Evolutionary conservation across 257 asterid genomes (phyloP).

Genomic region (Linaria vulgaris): DNA sequence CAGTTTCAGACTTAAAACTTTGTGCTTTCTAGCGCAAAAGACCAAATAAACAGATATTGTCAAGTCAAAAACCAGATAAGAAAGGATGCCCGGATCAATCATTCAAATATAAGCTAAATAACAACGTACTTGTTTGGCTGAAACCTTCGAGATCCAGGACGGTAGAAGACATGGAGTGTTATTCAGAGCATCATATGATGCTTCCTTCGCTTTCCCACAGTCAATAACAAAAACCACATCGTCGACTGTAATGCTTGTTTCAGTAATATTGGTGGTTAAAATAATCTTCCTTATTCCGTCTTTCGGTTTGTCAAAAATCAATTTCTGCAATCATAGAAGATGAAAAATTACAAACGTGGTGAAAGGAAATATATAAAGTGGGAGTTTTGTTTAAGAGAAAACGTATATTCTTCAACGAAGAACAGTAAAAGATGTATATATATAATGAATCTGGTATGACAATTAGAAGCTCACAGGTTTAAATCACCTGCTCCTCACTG

Average conservation of each 20-base stretch:
- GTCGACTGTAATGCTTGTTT: constrained; percentile 91
- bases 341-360: constrained; percentile 22
- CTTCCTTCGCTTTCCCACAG: constrained; percentile 95
- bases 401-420: background rate
- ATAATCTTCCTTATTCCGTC: constrained; percentile 86
- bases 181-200: constrained; percentile 92
- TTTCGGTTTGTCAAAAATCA: constrained; percentile 76
- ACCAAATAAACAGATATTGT: constrained; percentile 4
- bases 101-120: constrained; percentile 20
- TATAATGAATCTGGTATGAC: background rate
- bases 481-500: constrained; percentile 82
- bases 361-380: constrained; percentile 4
- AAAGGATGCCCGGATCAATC: background rate
- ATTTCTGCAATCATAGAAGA: constrained; percentile 56
- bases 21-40: constrained; percentile 16
- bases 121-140: constrained; percentile 76
- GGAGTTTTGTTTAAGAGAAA: constrained; percentile 4
- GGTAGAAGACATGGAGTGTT: constrained; percentile 98
- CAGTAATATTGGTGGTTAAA: constrained; percentile 92
- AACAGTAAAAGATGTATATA: background rate
- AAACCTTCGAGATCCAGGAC: constrained; percentile 89
- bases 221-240: constrained; percentile 85
- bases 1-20: background rate
- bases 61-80: constrained; percentile 13
- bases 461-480: background rate